Conservation (phyloP, 2,329 filamentous ascomycete species). For the Rutstroemia sp. region DNA sequence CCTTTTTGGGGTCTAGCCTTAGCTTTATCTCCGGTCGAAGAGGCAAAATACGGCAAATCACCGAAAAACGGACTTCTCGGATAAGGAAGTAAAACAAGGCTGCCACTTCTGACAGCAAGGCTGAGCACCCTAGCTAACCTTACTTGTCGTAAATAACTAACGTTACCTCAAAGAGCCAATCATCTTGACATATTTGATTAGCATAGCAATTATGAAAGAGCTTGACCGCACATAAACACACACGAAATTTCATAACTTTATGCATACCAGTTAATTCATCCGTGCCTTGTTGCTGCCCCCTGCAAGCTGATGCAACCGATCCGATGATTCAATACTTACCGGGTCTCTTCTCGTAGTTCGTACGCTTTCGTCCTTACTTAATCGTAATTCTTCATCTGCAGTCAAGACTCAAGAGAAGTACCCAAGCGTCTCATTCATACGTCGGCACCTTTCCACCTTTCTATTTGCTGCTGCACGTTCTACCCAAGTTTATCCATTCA, state of each 20-base stretch:
- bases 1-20: not conserved
- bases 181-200: too few species aligned
- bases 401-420: too few species aligned
- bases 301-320: constrained; percentile 7
- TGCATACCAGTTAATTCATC: not conserved
- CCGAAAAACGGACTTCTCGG: not conserved
- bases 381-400: too few species aligned
- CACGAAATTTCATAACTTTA: not conserved
- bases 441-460: too few species aligned
- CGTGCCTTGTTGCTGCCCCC: not conserved
- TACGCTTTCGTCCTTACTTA: too few species aligned
- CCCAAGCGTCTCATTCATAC: too few species aligned
- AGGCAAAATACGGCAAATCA: not conserved
- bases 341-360: too few species aligned
- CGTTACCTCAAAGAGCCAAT: too few species aligned
- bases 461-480: not conserved
- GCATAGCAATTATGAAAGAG: too few species aligned
- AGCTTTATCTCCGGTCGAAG: not conserved
- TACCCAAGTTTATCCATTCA: not conserved
- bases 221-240: not conserved
- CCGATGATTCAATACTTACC: not conserved
- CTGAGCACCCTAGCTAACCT: not conserved
- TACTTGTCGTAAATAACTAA: too few species aligned
- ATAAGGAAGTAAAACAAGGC: not conserved
- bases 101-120: not conserved